These are phyloP conservation scores for Debaryomyces fabryi DNA, from an alignment of 1,139 yeast species.

Conservation along the genomic window DNA sequence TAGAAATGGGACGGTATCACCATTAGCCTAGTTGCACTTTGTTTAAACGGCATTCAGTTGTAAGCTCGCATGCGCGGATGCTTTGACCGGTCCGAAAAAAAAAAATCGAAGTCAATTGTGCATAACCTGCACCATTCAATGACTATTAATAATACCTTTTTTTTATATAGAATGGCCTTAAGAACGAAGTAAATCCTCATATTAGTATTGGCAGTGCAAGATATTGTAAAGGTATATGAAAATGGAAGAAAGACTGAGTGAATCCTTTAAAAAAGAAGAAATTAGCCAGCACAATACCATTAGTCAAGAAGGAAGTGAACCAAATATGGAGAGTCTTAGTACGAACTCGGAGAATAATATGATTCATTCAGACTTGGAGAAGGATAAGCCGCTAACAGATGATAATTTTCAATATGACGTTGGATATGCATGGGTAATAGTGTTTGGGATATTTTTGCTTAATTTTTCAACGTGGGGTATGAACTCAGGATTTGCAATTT, in stretches of 20 bases:
- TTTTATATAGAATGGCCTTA: background rate
- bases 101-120: background rate
- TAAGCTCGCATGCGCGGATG: background rate
- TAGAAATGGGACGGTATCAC: too few relatives aligned
- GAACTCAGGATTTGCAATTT: constrained; percentile 58
- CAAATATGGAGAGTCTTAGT: constrained; percentile 6
- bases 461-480: constrained; percentile 56
- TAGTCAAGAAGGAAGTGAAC: constrained; percentile 3
- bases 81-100: background rate
- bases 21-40: background rate
- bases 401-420: constrained; percentile 29
- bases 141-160: background rate
- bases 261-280: background rate
- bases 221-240: background rate
- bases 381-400: constrained; percentile 6
- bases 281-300: background rate
- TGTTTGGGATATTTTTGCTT: constrained; percentile 42
- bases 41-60: background rate
- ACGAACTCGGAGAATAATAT: background rate
- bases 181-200: background rate
- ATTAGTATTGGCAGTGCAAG: background rate
- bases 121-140: background rate
- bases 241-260: too few relatives aligned
- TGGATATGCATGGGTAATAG: constrained; percentile 54
- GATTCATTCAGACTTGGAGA: constrained; percentile 8